Evolutionary conservation across 176 grass and related monocot genomes (phyloP).

Genomic region (Hordeum marinum): DNA sequence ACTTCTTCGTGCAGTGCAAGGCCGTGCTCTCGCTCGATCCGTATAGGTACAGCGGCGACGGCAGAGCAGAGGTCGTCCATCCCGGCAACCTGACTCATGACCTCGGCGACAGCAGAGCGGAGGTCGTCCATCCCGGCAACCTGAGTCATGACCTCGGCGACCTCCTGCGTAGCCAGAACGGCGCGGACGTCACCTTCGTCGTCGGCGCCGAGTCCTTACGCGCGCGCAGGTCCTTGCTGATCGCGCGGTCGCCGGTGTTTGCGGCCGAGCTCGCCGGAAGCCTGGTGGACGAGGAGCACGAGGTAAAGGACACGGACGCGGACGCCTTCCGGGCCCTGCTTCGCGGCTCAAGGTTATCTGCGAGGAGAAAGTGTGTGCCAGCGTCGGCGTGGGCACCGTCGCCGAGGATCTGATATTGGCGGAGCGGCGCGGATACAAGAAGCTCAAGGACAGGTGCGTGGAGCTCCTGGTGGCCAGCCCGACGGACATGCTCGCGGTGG

Average conservation of each 20-base stretch:
- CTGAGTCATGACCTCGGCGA: neutral
- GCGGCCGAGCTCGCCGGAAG: neutral
- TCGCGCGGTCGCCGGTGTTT: neutral
- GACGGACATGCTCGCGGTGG: neutral
- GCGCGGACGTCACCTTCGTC: slow-evolving; percentile 21
- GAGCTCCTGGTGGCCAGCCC: slow-evolving; percentile 17
- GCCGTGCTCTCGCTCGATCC: neutral
- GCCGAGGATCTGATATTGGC: slow-evolving; percentile 31
- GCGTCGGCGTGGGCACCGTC: slow-evolving; percentile 22
- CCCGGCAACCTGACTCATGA: neutral
- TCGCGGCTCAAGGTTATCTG: slow-evolving; percentile 43
- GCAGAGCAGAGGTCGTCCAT: neutral
- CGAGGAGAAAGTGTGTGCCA: slow-evolving; percentile 13
- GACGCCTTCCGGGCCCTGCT: slow-evolving; percentile 30
- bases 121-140: neutral
- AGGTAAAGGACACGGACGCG: slow-evolving; percentile 14
- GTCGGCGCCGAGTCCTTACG: neutral
- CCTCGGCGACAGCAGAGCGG: neutral
- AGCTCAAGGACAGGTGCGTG: slow-evolving; percentile 45
- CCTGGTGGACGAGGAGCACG: neutral
- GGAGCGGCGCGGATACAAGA: slow-evolving; percentile 24
- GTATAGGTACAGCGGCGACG: neutral
- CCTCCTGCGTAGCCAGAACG: neutral
- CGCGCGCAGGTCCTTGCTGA: neutral
- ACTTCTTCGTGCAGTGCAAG: neutral